These are phyloP conservation scores for Acanthochlamys bracteata DNA, from an alignment of 106 monocot species.

Conservation along the genomic window DNA sequence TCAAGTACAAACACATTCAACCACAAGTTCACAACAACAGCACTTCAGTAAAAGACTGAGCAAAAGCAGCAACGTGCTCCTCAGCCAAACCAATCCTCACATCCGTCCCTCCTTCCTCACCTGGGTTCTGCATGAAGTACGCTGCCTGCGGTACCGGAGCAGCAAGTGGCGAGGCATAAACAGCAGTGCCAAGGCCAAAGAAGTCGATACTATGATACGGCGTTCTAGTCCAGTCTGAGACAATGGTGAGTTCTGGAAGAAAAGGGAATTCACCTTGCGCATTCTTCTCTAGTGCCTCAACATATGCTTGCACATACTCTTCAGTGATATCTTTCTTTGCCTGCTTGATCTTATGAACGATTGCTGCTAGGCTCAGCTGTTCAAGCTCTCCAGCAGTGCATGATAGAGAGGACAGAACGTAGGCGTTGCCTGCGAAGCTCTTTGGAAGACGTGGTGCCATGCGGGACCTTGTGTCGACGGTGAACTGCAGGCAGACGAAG, in stretches of 20 bases:
- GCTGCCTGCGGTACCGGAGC: constrained; percentile 28
- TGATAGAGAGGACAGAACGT: constrained; percentile 36
- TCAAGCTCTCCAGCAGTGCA: constrained; percentile 20
- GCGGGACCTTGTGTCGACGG: constrained; percentile 23
- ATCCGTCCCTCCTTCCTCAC: constrained; percentile 24
- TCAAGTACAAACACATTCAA: too few relatives aligned
- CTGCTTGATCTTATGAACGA: constrained; percentile 25
- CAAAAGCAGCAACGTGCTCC: constrained; percentile 15
- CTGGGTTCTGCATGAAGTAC: constrained; percentile 42
- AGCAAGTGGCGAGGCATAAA: constrained; percentile 18
- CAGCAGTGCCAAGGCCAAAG: constrained; percentile 15
- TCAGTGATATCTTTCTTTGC: constrained; percentile 20
- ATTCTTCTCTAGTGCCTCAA: constrained; percentile 30
- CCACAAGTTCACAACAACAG: neutral
- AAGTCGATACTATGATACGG: constrained; percentile 35
- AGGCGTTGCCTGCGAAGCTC: constrained; percentile 42
- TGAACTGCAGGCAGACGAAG: constrained; percentile 36
- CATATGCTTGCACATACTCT: constrained; percentile 24
- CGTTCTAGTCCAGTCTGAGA: constrained; percentile 41
- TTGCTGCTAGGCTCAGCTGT: constrained; percentile 3
- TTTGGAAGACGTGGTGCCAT: constrained; percentile 26
- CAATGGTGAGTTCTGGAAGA: constrained; percentile 33
- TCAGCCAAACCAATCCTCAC: constrained; percentile 36
- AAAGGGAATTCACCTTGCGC: constrained; percentile 15
- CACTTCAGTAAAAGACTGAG: constrained; percentile 16